Evolutionary conservation across 176 grass and related monocot genomes (phyloP), one percentile per base, ranked within the genome.

Genomic region (Tillandsia fasciculata): DNA sequence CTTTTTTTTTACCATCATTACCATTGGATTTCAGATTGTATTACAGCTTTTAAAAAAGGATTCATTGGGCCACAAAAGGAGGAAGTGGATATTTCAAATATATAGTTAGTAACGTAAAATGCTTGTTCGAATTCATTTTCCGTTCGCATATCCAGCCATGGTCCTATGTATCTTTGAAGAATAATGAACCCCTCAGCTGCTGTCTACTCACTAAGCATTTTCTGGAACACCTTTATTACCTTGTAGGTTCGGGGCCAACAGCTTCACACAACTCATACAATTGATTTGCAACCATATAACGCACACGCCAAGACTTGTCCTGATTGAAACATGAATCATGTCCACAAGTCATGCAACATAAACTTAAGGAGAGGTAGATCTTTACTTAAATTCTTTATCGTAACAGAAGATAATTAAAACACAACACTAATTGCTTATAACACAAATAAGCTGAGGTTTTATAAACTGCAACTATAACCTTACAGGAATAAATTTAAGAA

Each of bases 281-380:
- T 72, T 93, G 89, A 76, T 99, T 99, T 52, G 94, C 94, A 53
- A 99, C 94, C 94, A 99, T 99, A 64, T 99, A 99, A 6, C 89
- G 83, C 15, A 93, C 94, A 79, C 87, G 89, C 94, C 94, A 99
- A 3, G 94, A 99, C 83, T 99, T 99, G 70, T 99, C 94, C 94
- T 93, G 74, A 74, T 49, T 52, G 68, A 68, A 49, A 77, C 59
- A 29, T 74, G 11, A 48, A 14, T 7, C 22, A 63, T 29, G 54
- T 70, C 11, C 27, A 65, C 10, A 61, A 23, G 33, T 42, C 22
- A 61, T 9, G 4, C 56, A 61, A 15, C 15, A 20, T 61, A 61
- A 18, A 15, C 56, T 22, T 9, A 61, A 0, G 10, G 22, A 61
- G 56, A 61, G n/a, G 2, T 5, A 61, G 3, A 42, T 42, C 22